Evolutionary conservation across 225 moss, liverwort and hornwort species (phyloP), one percentile per base, ranked within the genome.

Genomic region (Pseudoscleropodium purum): DNA sequence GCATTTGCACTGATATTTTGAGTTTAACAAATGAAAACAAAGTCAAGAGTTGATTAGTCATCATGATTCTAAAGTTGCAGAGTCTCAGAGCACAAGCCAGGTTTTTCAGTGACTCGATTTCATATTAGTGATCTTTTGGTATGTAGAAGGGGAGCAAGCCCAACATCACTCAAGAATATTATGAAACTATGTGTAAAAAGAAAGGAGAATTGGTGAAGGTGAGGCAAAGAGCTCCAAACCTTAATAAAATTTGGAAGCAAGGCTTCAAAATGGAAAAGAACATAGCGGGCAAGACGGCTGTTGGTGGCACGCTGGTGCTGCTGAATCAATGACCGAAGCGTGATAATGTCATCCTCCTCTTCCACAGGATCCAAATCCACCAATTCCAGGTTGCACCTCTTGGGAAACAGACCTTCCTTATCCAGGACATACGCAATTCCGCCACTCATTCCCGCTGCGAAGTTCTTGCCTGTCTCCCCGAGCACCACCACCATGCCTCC

Each of bases 391-490:
- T 97, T 97, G 89, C 96, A 97, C 68, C 90, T 92, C 43, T 89
- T 92, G 36, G 79, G 27, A 89, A 97, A 97, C 41, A 93, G 83
- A 21, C 94, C 96, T 69, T 96, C 94, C 87, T 93, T 91, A 70
- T 97, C 97, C 62, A 97, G 90, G 49, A 97, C 96, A 84, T 95
- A 97, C 7, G 96, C 97, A 60, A 96, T 47, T 26, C 97, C 97
- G 57, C 97, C 97, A 83, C 96, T 96, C 97, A 97, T 97, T 43
- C 97, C 96, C 11, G 97, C 97, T 24, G 97, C 96, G 70, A 97
- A 97, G 81, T 96, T 97, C 88, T 96, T 96, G 39, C 96, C 95
- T 5, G 97, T 97, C 72, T 92, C 92, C 20, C 97, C 97, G 15
- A 97, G 91, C 76, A 97, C 97, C 41, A 97, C 95, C 18, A 97